Percentiles rank a stretch among this genome's conserved stretches.
These are phyloP conservation scores for Lasiodiplodia sp. DNA, from an alignment of 2,329 filamentous ascomycete genomes.

Conservation along the genomic window DNA sequence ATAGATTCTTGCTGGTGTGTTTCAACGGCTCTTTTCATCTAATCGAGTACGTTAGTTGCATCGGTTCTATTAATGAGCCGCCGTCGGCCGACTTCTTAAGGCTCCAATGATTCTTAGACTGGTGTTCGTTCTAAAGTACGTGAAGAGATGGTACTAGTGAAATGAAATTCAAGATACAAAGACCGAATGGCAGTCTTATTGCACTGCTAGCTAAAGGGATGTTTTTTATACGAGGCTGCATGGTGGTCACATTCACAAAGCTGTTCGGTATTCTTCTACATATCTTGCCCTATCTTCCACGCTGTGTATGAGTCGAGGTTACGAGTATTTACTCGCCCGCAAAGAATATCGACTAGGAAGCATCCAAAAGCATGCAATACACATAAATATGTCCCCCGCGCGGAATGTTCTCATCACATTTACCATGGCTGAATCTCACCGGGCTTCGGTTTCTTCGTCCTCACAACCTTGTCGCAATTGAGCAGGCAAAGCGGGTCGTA, in stretches of 20 bases:
- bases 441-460: conserved; percentile 50
- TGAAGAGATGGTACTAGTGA: conserved; percentile 64
- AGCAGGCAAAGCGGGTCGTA: conserved; percentile 76
- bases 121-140: conserved; percentile 75
- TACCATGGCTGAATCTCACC: conserved; percentile 55
- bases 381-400: background rate
- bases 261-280: conserved; percentile 2
- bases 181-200: background rate
- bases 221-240: background rate
- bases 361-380: background rate
- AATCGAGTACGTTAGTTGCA: background rate
- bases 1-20: too few species aligned
- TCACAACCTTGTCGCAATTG: conserved; percentile 71
- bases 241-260: background rate
- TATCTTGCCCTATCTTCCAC: background rate
- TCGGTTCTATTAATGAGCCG: conserved; percentile 45
- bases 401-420: background rate
- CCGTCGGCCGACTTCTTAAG: conserved; percentile 85
- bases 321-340: background rate
- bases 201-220: background rate
- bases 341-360: too few species aligned
- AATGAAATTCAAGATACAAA: background rate
- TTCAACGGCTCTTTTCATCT: conserved; percentile 47
- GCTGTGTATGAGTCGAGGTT: background rate
- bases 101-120: conserved; percentile 80